Conservation (phyloP, 1,284 basidiomycete species). For the Apiotrichum laibachii region DNA sequence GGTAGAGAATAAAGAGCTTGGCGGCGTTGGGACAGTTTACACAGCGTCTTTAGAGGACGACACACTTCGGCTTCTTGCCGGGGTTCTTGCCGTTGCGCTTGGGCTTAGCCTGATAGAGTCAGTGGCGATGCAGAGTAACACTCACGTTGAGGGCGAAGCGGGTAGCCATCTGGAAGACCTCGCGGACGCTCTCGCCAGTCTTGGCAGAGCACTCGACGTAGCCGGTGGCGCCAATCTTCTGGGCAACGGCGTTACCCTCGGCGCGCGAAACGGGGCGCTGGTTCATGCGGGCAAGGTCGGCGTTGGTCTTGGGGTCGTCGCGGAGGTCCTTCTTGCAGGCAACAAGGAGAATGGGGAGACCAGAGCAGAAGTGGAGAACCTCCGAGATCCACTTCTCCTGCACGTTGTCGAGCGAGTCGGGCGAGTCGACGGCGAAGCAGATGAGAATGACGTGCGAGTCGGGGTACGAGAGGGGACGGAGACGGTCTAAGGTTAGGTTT, state of each 20-base stretch:
- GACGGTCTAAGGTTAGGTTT: slow-evolving; percentile 61
- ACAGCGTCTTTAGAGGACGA: slow-evolving; percentile 57
- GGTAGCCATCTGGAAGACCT: slow-evolving; percentile 88
- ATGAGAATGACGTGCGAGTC: slow-evolving; percentile 92
- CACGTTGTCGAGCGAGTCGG: slow-evolving; percentile 89
- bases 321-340: slow-evolving; percentile 90
- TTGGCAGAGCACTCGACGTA: slow-evolving; percentile 91
- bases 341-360: slow-evolving; percentile 82
- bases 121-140: slow-evolving; percentile 2
- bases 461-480: slow-evolving; percentile 84
- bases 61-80: slow-evolving; percentile 44
- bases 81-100: slow-evolving; percentile 9
- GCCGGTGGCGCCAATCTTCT: slow-evolving; percentile 82
- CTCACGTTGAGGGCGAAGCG: slow-evolving; percentile 67
- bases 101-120: slow-evolving; percentile 15
- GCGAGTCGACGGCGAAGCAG: slow-evolving; percentile 88
- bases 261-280: slow-evolving; percentile 71
- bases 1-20: background rate
- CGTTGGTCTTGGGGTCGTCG: slow-evolving; percentile 65
- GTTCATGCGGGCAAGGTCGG: slow-evolving; percentile 75
- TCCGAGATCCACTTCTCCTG: slow-evolving; percentile 98
- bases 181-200: slow-evolving; percentile 82
- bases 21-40: background rate
- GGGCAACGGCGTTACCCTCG: slow-evolving; percentile 78
- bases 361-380: slow-evolving; percentile 86